phyloP scores from a whole-genome alignment of 139 green algal genomes.

The Micromonas pusilla region DNA sequence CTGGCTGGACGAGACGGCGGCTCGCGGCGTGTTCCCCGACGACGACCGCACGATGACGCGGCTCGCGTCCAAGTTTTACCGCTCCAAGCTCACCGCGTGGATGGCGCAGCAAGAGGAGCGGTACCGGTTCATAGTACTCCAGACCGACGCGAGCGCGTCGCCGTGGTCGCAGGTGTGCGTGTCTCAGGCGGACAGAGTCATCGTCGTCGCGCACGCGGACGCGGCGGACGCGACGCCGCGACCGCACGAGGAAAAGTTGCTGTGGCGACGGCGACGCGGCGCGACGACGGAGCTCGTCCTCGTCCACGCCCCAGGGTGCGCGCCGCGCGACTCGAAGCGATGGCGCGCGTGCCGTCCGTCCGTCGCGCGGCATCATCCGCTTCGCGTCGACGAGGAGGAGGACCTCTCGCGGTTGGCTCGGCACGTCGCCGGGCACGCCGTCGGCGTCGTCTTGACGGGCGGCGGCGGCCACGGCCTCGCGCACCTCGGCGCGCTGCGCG shows the following conservation, averaged over 20 bases:
- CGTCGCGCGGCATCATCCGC: constrained; percentile 21
- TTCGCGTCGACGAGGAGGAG: neutral
- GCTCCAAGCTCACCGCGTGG: constrained; percentile 68
- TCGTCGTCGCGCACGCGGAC: constrained; percentile 6
- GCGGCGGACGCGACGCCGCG: neutral
- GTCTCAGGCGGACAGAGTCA: constrained; percentile 53
- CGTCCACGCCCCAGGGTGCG: constrained; percentile 14
- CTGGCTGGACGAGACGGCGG: constrained; percentile 39
- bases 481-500: constrained; percentile 62
- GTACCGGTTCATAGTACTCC: constrained; percentile 66
- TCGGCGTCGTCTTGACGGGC: constrained; percentile 48
- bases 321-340: neutral
- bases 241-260: neutral
- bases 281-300: constrained; percentile 24
- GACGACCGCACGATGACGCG: constrained; percentile 43
- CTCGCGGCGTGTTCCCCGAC: constrained; percentile 49
- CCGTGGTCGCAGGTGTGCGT: constrained; percentile 61
- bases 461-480: constrained; percentile 55
- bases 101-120: constrained; percentile 49
- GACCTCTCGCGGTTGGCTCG: constrained; percentile 23
- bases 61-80: constrained; percentile 62
- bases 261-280: constrained; percentile 2
- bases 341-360: constrained; percentile 23
- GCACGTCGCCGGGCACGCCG: constrained; percentile 18
- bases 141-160: constrained; percentile 45